phyloP scores from a whole-genome alignment of 192 early-diverging fungal genomes.

The Umbelopsis sp. region DNA sequence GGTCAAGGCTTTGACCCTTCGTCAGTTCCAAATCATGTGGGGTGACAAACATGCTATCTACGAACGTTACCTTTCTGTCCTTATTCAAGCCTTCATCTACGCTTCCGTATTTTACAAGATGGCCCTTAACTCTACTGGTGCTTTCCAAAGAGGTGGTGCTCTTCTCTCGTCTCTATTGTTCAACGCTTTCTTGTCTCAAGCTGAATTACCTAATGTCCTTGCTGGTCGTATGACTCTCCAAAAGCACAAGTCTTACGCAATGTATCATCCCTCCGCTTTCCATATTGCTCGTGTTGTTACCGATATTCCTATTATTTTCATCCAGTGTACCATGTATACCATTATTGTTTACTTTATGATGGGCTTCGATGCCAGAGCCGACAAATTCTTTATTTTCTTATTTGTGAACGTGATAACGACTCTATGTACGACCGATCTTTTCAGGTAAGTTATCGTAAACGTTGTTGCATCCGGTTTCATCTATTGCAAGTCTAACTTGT shows the following conservation, averaged over 20 bases:
- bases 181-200: conserved; percentile 60
- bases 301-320: conserved; percentile 50
- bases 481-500: too few relatives aligned
- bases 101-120: conserved; percentile 69
- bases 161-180: conserved; percentile 63
- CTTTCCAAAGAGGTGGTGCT: conserved; percentile 76
- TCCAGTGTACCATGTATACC: conserved; percentile 53
- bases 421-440: conserved; percentile 41
- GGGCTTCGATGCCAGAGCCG: conserved; percentile 44
- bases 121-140: conserved; percentile 54
- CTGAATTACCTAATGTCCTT: conserved; percentile 72
- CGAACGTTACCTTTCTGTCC: conserved; percentile 52
- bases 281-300: conserved; percentile 54
- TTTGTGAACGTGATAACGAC: conserved; percentile 47
- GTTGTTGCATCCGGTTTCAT: conserved; percentile 26
- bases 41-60: conserved; percentile 53
- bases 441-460: conserved; percentile 37
- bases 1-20: conserved; percentile 54
- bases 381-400: conserved; percentile 54
- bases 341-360: conserved; percentile 61
- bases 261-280: conserved; percentile 63
- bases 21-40: conserved; percentile 62
- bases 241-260: conserved; percentile 78
- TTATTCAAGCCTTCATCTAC: conserved; percentile 66
- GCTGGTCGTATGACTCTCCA: conserved; percentile 70